Base-by-base conservation (phyloP, 768 basidiomycete species). In the Megacollybia marginata region DNA sequence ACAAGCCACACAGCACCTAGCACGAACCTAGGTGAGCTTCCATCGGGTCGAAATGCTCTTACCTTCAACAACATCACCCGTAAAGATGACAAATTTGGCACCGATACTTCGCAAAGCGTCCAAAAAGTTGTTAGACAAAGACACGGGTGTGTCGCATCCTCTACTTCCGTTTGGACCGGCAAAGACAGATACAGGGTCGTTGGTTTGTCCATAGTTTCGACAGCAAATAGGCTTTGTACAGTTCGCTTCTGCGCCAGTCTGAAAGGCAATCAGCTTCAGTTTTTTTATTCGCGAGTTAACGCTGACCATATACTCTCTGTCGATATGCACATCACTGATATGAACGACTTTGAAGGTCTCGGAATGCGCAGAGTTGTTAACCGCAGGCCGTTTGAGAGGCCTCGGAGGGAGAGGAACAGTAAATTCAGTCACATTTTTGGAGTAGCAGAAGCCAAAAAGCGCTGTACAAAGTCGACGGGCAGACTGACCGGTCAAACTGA, bases 151-250 rank as follows among this genome's bases (percentile, higher is more conserved):
- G 56, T 84, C 82, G 54, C 82, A 84, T 38, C 72, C 64, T 32
- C 60, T 63, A 47, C 70, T 71, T 36, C 77, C 78, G 44, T 73
- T 64, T 13, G 72, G 69, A 2, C 76, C 75, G 4, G 82, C 81
- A 28, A 79, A 69, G 12, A 62, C 56, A 8, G 57, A 55, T 16
- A 74, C 61, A 1, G 73, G 62, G 0, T 65, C 62, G 7, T 56
- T 60, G 46, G 67, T 61, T 44, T 73, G 73, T 1, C 69, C 59
- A 52, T 69, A 81, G 40, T 74, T 67, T 47, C 80, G 69, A 59
- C 82, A 83, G 59, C 82, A 83, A 15, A 84, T 75, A 2, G 76
- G 76, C 57, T 80, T 80, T n/a, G 73, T 75, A 62, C 82, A 84
- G 36, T 72, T 69, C 2, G 73, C 72, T 28, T 82, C 76, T 5